Evolutionary conservation across 2,329 filamentous ascomycete genomes (phyloP).

Genomic region (Epichloe aotearoae): DNA sequence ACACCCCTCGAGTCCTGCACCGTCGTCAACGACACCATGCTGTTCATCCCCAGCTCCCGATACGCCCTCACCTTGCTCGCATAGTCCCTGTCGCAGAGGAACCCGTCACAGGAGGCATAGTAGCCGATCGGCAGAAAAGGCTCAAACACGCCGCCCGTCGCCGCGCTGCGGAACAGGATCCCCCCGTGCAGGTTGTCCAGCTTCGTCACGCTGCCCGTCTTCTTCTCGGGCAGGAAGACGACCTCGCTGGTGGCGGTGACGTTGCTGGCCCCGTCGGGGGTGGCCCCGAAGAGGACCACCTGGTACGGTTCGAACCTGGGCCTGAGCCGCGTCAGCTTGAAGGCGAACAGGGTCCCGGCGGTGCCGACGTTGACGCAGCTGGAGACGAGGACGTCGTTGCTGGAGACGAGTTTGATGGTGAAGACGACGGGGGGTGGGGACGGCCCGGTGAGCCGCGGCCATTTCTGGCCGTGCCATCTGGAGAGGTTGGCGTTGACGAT

Average conservation of each 20-base stretch:
- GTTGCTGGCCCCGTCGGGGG: conserved; percentile 16
- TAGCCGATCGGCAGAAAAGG: conserved; percentile 32
- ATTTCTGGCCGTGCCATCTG: conserved; percentile 24
- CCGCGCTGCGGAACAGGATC: conserved; percentile 24
- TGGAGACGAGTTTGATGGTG: conserved; percentile 21
- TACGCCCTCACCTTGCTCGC: conserved; percentile 20
- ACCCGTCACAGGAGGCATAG: conserved; percentile 29
- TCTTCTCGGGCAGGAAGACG: conserved; percentile 30
- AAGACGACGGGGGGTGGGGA: conserved; percentile 19
- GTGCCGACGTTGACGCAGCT: conserved; percentile 21
- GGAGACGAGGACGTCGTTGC: conserved; percentile 19
- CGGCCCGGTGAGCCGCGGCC: conserved; percentile 15
- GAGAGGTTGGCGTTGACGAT: conserved; percentile 30
- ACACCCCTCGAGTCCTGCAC: conserved; percentile 23
- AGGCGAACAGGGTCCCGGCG: conserved; percentile 22
- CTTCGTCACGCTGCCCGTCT: conserved; percentile 28
- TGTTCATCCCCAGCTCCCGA: conserved; percentile 26
- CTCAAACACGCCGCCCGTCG: conserved; percentile 21
- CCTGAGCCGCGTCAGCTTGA: conserved; percentile 22
- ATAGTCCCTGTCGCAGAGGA: conserved; percentile 26
- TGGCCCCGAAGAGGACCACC: conserved; percentile 24
- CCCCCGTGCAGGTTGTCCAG: conserved; percentile 34
- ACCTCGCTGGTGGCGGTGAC: conserved; percentile 25
- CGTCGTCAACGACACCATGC: conserved; percentile 29
- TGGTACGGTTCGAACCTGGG: conserved; percentile 25